Evolutionary conservation across 2,329 filamentous ascomycete genomes (phyloP).

Genomic region (Penicillium sp.): DNA sequence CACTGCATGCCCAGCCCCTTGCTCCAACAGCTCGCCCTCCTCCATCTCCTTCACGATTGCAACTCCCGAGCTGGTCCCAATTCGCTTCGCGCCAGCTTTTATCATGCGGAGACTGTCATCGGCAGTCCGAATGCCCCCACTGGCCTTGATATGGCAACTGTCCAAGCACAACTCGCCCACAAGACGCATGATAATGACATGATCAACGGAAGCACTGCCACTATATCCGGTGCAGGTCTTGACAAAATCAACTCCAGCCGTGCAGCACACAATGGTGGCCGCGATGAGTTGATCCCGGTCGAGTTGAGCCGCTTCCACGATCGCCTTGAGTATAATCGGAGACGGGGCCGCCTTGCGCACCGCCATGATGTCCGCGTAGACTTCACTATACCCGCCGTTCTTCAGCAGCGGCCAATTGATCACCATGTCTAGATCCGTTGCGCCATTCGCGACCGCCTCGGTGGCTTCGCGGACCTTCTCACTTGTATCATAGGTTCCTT

Average conservation of each 20-base stretch:
- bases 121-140: slow-evolving; percentile 50
- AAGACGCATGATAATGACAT: slow-evolving; percentile 51
- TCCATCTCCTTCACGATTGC: slow-evolving; percentile 48
- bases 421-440: slow-evolving; percentile 55
- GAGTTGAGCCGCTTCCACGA: slow-evolving; percentile 54
- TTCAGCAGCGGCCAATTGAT: slow-evolving; percentile 50
- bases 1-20: slow-evolving; percentile 16
- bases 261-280: slow-evolving; percentile 47
- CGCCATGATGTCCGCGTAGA: slow-evolving; percentile 50
- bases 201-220: slow-evolving; percentile 50
- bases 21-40: slow-evolving; percentile 18
- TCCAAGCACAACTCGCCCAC: slow-evolving; percentile 40
- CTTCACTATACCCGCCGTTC: slow-evolving; percentile 41
- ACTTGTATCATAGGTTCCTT: slow-evolving; percentile 50
- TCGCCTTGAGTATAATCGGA: slow-evolving; percentile 49
- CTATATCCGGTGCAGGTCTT: slow-evolving; percentile 58
- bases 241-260: slow-evolving; percentile 53
- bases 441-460: slow-evolving; percentile 47
- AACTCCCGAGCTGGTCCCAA: slow-evolving; percentile 53
- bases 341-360: slow-evolving; percentile 46
- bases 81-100: slow-evolving; percentile 50
- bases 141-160: slow-evolving; percentile 51
- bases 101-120: slow-evolving; percentile 51
- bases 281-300: slow-evolving; percentile 47
- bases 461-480: slow-evolving; percentile 50